Evolutionary conservation across 768 basidiomycete species (phyloP).

Genomic region (Suillus occidentalis): DNA sequence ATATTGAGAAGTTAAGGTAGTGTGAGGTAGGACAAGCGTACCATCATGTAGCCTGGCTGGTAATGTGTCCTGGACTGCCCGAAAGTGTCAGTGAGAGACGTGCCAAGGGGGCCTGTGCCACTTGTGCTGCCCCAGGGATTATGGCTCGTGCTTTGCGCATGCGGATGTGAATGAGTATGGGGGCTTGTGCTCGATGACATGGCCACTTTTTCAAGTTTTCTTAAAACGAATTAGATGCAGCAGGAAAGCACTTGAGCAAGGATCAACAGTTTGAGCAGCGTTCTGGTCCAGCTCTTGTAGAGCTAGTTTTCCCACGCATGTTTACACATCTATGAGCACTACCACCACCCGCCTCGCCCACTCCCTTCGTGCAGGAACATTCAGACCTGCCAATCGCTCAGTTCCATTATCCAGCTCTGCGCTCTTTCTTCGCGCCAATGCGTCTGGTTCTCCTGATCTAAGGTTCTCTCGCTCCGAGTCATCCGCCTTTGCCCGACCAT

Average conservation of each 20-base stretch:
- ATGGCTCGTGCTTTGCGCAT: conserved; percentile 45
- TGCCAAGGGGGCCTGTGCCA: conserved; percentile 39
- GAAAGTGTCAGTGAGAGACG: conserved; percentile 65
- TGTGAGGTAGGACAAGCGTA: conserved; percentile 32
- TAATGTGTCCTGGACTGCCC: conserved; percentile 76
- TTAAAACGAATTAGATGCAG: background rate
- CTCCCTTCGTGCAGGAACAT: conserved; percentile 4
- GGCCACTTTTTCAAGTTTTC: background rate
- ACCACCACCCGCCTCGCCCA: conserved; percentile 12
- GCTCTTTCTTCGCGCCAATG: background rate
- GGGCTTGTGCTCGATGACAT: conserved; percentile 39
- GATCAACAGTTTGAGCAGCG: background rate
- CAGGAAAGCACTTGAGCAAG: background rate
- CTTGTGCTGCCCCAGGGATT: conserved; percentile 49
- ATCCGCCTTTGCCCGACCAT: conserved; percentile 16
- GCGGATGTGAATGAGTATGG: conserved; percentile 17
- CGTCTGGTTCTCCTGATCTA: background rate
- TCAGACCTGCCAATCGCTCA: conserved; percentile 4
- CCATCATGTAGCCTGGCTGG: conserved; percentile 81
- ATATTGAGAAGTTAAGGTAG: background rate
- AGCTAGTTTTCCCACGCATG: conserved; percentile 19
- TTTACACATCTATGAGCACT: conserved; percentile 16
- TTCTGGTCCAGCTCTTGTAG: background rate
- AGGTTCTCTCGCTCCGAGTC: background rate
- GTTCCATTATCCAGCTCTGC: conserved; percentile 10